phyloP scores from a whole-genome alignment of 164 flowering plant species.

The Platanus orientalis region DNA sequence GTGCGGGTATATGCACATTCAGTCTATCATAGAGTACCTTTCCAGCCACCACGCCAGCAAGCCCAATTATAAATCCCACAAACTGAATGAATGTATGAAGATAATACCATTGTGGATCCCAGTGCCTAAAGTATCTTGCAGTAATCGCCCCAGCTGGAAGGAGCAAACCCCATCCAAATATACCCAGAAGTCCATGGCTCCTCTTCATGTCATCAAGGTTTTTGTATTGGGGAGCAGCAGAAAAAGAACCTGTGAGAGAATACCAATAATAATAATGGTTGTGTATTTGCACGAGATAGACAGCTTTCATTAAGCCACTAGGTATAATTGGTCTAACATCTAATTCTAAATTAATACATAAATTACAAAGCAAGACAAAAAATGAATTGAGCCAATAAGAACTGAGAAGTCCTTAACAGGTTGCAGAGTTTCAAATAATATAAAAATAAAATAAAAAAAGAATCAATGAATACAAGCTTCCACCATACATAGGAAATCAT shows the following conservation, averaged over 20 bases:
- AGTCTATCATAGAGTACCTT: slow-evolving; percentile 33
- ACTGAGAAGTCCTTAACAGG: neutral
- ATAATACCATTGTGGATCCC: slow-evolving; percentile 79
- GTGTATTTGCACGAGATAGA: too few relatives aligned
- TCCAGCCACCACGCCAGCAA: slow-evolving; percentile 61
- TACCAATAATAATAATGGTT: neutral
- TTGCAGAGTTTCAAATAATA: neutral
- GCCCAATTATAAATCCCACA: slow-evolving; percentile 54
- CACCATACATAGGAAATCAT: too few relatives aligned
- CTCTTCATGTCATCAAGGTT: slow-evolving; percentile 26
- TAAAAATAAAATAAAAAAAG: neutral
- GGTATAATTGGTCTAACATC: neutral
- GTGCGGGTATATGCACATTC: slow-evolving; percentile 34
- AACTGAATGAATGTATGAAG: slow-evolving; percentile 63
- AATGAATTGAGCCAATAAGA: too few relatives aligned
- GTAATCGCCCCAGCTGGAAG: slow-evolving; percentile 80
- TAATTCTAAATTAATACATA: too few relatives aligned
- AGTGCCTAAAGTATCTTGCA: slow-evolving; percentile 66
- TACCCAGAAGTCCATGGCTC: slow-evolving; percentile 63
- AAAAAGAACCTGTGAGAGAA: slow-evolving; percentile 9
- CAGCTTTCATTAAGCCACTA: too few relatives aligned
- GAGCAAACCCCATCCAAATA: slow-evolving; percentile 76
- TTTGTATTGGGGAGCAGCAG: neutral
- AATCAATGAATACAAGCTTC: too few relatives aligned
- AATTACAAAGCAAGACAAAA: too few relatives aligned